Conservation (phyloP, 106 monocot genomes). For the Agapanthus africanus region DNA sequence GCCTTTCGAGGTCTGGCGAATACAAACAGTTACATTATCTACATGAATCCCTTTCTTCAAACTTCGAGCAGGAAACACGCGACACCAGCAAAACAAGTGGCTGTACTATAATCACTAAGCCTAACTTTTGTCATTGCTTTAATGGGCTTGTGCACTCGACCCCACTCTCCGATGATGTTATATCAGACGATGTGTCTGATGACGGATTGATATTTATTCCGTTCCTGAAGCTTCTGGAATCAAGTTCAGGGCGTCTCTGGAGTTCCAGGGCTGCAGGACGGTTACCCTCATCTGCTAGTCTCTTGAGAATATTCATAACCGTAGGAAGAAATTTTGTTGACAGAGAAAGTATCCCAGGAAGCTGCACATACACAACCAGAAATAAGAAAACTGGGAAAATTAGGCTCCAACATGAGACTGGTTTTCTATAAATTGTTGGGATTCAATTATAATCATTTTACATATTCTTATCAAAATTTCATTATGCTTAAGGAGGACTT, state of each 20-base stretch:
- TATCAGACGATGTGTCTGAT: slow-evolving; percentile 57
- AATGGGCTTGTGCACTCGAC: slow-evolving; percentile 52
- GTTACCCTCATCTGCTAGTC: slow-evolving; percentile 80
- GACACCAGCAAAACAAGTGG: too few species aligned
- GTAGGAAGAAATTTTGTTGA: slow-evolving; percentile 89
- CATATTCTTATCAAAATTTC: too few species aligned
- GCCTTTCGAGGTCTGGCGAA: too few species aligned
- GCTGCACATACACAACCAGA: too few species aligned
- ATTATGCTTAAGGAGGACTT: too few species aligned
- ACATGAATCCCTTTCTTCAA: too few species aligned
- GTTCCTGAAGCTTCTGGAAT: slow-evolving; percentile 25
- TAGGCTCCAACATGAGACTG: too few species aligned
- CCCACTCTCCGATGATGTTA: slow-evolving; percentile 54
- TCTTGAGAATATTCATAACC: slow-evolving; percentile 79
- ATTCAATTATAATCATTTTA: too few species aligned
- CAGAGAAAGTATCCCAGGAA: slow-evolving; percentile 69
- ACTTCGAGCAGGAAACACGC: too few species aligned
- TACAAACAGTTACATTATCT: too few species aligned
- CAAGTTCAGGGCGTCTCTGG: slow-evolving; percentile 35
- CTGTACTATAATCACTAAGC: slow-evolving; percentile 9
- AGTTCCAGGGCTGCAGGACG: slow-evolving; percentile 26
- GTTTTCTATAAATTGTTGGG: too few species aligned
- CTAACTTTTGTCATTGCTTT: slow-evolving; percentile 18
- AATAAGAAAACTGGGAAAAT: too few species aligned
- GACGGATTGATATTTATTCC: slow-evolving; percentile 20